Percentiles rank a stretch among this genome's conserved stretches.
Evolutionary conservation across 2,329 filamentous ascomycete species (phyloP).

Genomic region (Diplodia mutila): DNA sequence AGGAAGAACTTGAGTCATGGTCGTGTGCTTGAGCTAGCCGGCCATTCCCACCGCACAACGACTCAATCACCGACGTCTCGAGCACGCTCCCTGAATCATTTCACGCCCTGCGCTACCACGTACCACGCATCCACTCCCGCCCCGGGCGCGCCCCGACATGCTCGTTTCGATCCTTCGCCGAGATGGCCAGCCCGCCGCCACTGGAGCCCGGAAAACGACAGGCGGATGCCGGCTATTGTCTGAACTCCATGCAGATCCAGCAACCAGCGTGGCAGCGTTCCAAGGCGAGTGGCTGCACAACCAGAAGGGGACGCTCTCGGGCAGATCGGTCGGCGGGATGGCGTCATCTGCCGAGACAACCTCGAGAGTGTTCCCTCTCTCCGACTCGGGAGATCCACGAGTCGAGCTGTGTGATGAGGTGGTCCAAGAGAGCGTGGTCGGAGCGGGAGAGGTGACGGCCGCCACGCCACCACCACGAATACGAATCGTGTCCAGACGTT

Average conservation of each 20-base stretch:
- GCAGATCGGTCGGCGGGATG: conserved; percentile 22
- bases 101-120: background rate
- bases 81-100: conserved; percentile 11
- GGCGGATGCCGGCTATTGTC: background rate
- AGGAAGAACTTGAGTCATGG: background rate
- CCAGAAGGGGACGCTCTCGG: background rate
- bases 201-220: conserved; percentile 4
- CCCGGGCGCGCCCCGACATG: conserved; percentile 1
- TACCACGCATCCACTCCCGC: background rate
- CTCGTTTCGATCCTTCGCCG: conserved; percentile 19
- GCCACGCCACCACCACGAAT: background rate
- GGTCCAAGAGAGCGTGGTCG: background rate
- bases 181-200: conserved; percentile 2
- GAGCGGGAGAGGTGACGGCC: background rate
- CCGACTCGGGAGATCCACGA: conserved; percentile 16
- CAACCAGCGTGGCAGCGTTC: background rate
- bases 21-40: no score
- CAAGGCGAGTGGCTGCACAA: background rate
- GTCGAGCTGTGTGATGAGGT: background rate
- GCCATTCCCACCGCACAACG: background rate
- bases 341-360: conserved; percentile 21
- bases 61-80: background rate
- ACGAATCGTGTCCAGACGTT: conserved; percentile 13
- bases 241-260: conserved; percentile 1
- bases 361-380: background rate